phyloP scores from a whole-genome alignment of 129 eudicot genomes.

The Artemisia tridentata region DNA sequence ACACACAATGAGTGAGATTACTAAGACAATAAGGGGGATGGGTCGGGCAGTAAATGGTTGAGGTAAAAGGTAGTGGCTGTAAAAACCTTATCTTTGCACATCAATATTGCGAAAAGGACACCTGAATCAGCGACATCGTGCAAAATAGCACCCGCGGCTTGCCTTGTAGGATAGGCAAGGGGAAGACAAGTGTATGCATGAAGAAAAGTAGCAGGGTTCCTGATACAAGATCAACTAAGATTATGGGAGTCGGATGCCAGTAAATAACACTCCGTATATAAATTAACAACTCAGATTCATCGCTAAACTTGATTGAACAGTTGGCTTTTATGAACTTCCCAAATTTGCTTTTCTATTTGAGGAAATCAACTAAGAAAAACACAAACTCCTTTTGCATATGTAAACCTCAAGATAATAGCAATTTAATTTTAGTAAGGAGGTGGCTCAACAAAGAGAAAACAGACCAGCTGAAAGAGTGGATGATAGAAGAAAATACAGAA shows the following conservation, averaged over 20 bases:
- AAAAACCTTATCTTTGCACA: conserved; percentile 91
- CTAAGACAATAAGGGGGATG: background rate
- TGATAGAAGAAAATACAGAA: conserved; percentile 83
- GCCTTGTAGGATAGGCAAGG: conserved; percentile 86
- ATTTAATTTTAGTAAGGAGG: background rate
- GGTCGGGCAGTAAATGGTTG: background rate
- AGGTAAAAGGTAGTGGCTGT: conserved; percentile 11
- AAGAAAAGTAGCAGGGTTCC: conserved; percentile 98
- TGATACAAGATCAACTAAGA: conserved; percentile 25
- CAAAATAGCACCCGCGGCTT: conserved; percentile 94
- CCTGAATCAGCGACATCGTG: conserved; percentile 97
- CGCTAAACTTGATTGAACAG: conserved; percentile 7
- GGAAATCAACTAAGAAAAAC: too few relatives aligned
- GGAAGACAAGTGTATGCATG: conserved; percentile 98
- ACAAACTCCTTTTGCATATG: too few relatives aligned
- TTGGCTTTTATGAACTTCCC: conserved; percentile 3
- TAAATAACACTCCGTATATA: conserved; percentile 7
- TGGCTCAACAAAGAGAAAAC: conserved; percentile 12
- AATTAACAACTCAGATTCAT: conserved; percentile 5
- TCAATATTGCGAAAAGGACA: conserved; percentile 85
- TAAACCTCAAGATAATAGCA: too few relatives aligned
- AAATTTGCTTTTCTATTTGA: background rate
- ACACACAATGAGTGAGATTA: background rate
- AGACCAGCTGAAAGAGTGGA: conserved; percentile 92
- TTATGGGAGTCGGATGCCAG: background rate